phyloP scores from a whole-genome alignment of 495 filamentous ascomycete genomes.

The Hyaloscypha hepaticicola region DNA sequence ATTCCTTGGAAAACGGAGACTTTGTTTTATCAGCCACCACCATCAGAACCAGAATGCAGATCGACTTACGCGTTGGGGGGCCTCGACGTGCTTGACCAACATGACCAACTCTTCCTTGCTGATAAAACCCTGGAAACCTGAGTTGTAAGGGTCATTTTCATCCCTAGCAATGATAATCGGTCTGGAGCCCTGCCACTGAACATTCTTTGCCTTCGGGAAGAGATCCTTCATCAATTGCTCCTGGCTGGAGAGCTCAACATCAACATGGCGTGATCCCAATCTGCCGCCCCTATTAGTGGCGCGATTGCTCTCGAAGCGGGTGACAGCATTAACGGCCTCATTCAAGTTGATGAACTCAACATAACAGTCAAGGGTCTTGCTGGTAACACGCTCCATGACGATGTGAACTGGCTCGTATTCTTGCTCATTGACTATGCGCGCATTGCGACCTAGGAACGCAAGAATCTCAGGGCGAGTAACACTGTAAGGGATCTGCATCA shows the following conservation, averaged over 20 bases:
- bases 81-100: slow-evolving; percentile 64
- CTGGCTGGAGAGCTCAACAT: slow-evolving; percentile 60
- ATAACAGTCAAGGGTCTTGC: slow-evolving; percentile 75
- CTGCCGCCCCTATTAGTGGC: slow-evolving; percentile 47
- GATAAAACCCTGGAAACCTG: slow-evolving; percentile 68
- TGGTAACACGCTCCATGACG: slow-evolving; percentile 76
- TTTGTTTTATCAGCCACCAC: slow-evolving; percentile 35
- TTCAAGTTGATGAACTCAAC: slow-evolving; percentile 59
- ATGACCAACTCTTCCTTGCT: slow-evolving; percentile 69
- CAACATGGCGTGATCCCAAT: slow-evolving; percentile 64
- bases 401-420: slow-evolving; percentile 68
- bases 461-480: slow-evolving; percentile 65
- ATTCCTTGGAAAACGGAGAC: slow-evolving; percentile 63
- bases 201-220: slow-evolving; percentile 66
- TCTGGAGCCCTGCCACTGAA: slow-evolving; percentile 53
- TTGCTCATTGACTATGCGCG: slow-evolving; percentile 51
- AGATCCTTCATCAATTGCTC: slow-evolving; percentile 61
- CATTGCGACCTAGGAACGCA: slow-evolving; percentile 68
- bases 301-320: slow-evolving; percentile 43
- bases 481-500: slow-evolving; percentile 63
- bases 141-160: slow-evolving; percentile 53
- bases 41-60: neutral
- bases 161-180: slow-evolving; percentile 44
- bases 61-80: slow-evolving; percentile 60
- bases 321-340: slow-evolving; percentile 55